Percentiles rank a stretch among this genome's conserved stretches.
Evolutionary conservation across 106 monocot genomes (phyloP).

Genomic region (Dendrobium officinale): DNA sequence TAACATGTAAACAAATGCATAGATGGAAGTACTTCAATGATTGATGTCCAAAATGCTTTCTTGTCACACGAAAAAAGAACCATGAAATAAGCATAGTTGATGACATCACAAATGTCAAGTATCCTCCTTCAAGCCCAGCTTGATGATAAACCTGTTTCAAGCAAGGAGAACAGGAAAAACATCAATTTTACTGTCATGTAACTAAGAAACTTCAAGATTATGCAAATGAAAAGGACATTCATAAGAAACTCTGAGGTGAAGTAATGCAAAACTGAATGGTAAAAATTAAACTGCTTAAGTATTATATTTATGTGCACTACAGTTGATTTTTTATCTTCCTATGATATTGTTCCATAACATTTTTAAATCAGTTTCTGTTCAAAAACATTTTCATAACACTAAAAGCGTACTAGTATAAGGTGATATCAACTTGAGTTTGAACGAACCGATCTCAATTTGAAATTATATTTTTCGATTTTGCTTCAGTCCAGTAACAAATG

Average conservation of each 20-base stretch:
- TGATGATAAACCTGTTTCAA: conserved; percentile 59
- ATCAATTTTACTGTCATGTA: neutral
- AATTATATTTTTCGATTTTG: neutral
- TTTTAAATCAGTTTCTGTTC: neutral
- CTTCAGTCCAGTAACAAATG: neutral
- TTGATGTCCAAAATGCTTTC: conserved; percentile 48
- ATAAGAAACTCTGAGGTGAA: neutral
- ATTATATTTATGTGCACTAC: neutral
- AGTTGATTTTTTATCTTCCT: neutral
- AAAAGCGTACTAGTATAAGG: neutral
- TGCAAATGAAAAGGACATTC: neutral
- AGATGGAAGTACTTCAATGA: conserved; percentile 46
- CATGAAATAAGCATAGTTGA: conserved; percentile 70
- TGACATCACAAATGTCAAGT: conserved; percentile 65
- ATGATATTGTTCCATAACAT: neutral
- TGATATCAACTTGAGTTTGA: neutral
- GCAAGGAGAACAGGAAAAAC: neutral
- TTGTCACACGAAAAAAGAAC: conserved; percentile 35
- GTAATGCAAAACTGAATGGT: neutral
- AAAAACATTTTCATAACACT: neutral
- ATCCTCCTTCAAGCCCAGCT: conserved; percentile 76
- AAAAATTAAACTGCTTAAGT: neutral
- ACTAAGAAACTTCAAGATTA: neutral
- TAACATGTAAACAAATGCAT: neutral
- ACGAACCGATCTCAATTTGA: neutral